Evolutionary conservation across 768 basidiomycete species (phyloP), one percentile per base, ranked within the genome.

Genomic region (Trichaptum fuscoviolaceum): DNA sequence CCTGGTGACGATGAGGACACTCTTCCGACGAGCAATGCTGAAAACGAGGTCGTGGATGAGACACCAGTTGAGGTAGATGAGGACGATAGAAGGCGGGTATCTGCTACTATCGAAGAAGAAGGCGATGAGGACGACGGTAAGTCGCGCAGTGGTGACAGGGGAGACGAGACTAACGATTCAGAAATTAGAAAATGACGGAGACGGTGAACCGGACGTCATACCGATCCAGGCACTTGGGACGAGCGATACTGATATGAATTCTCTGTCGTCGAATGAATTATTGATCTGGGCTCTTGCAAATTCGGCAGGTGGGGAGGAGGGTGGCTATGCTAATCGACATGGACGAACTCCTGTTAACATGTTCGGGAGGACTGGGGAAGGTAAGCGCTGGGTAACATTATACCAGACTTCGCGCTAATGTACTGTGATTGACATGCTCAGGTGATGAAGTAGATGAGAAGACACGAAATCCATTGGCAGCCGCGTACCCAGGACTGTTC

Each of bases 401-500:
- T 30, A 2, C 30, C 8, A 8, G 4, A 30, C 30, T 30, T 8
- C 4, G 30, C 8, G 30, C 30, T 30, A 2, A 30, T n/a, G n/a
- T 30, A 30, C 30, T 30, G 30, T 30, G 30, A 30, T 3, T 30
- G 30, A 8, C 4, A 30, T 30, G 2, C 8, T 30, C 2, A 30
- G 30, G 30, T 30, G 30, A 30, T 2, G 8, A 2, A 30, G 15
- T 3, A 7, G 57, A 63, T 35, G 27, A 20, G 58, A 20, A 35
- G 5, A 20, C 24, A 1, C 23, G 18, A 7, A 70, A 70, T 59
- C 62, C 58, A 4, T 34, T 66, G 10, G 62, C 60, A 5, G 36
- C 62, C 20, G 34, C 67, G 15, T 80, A 77, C 62, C 78, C 77
- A 0, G 64, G 63, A 0, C 69, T 78, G 0, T 80, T 78, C 65